Evolutionary conservation across 129 eudicot species (phyloP), one percentile per base, ranked within the genome.

Genomic region (Pittosporum tobira): DNA sequence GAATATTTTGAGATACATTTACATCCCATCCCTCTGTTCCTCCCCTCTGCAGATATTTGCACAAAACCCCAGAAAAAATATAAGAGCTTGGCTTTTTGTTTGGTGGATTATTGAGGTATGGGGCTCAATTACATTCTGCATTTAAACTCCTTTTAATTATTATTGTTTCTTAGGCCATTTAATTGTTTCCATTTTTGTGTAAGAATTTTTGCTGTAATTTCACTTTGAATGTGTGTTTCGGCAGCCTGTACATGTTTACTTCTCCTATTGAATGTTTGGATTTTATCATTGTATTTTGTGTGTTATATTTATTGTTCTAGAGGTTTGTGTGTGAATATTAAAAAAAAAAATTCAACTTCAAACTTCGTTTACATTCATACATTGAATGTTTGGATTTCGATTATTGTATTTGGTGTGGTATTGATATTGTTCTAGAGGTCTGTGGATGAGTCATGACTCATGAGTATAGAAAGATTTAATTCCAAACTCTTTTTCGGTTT

Each of bases 81-180:
- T 2, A 20, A n/a, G 1, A 28, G 10, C 12, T 7, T 11, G 13
- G 40, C 16, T 1, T 28, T 16, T 34, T n/a, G 28, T 40, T 53
- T n/a, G 7, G 4, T 16, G 59, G 20, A n/a, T 54, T 54, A 6
- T 54, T 54, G 29, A 54, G 59, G 59, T 54, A 54, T 21, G 5
- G 24, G 59, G 7, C n/a, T 6, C 6, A 9, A 0, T 29, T 54
- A 10, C 43, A 2, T 28, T 53, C 15, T 16, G 1, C 11, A 27
- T 16, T 6, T 51, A 22, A 1, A 5, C 0, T 51, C 5, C 13
- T 14, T 2, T 25, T 50, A n/a, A n/a, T 50, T 21, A 0, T 50
- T 50, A n/a, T 50, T 51, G 36, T 14, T 51, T 22, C 6, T 28
- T 23, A 18, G 15, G 14, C 11, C 46, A 9, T 40, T 40, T 2